Base-by-base conservation (phyloP, 192 early-diverging fungal species). In the Allomyces macrogynus region DNA sequence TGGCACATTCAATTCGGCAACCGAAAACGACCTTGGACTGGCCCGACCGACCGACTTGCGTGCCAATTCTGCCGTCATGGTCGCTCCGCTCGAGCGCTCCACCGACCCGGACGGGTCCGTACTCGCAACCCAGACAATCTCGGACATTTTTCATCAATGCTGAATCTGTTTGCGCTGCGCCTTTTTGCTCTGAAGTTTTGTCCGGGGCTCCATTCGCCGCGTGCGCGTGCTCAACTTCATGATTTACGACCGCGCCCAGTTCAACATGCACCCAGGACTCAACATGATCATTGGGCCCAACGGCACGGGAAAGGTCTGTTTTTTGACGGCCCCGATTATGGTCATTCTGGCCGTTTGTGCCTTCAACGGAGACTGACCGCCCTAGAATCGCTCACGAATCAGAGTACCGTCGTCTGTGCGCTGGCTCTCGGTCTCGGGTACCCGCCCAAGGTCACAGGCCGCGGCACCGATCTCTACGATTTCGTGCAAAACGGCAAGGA, bases 281-380 rank as follows among this genome's bases (percentile, higher is more conserved):
- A 57, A 57, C 49, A 57, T 57, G 49, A 57, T 57, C 49, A 57
- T 57, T 57, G 49, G 49, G 16, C 49, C 49, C 49, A 57, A 57
- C 49, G 49, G 49, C 49, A 57, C 49, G 49, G 49, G 49, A 7
- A 57, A 57, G 20, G 12, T n/a, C 16, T 40, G 32, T 40, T 40
- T 40, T 40, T 40, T 40, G 32, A 7, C 32, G 5, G 32, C 5
- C 32, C 32, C 32, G 32, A 40, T 40, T 7, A 40, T 40, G 3
- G 32, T 8, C 32, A 40, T 8, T 40, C 32, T 40, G 32, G 7
- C 26, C 26, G 2, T 27, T 27, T 4, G 26, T 27, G 26, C 4
- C 2, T 4, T 40, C 7, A 7, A 40, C 32, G 32, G 7, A 40
- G 32, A 40, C 32, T 40, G 32, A 40, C 32, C n/a, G n/a, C 8